Evolutionary conservation across 1,284 basidiomycete species (phyloP), one percentile per base, ranked within the genome.

Genomic region (Porogramme epimiltina): DNA sequence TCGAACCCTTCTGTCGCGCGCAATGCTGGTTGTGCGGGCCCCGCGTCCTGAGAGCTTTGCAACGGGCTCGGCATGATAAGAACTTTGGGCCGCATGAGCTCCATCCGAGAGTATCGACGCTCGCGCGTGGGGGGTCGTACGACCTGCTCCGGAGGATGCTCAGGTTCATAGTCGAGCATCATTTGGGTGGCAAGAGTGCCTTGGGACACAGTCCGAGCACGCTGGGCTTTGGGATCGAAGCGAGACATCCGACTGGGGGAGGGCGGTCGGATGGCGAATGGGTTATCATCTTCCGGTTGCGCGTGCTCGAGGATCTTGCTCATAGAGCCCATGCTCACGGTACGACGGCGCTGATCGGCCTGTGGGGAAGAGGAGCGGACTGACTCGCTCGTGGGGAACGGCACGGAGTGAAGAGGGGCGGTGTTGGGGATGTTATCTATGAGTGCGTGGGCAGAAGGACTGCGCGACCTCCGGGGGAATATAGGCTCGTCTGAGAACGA

Each of bases 61-160:
- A 92, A 70, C 3, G 90, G 89, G 61, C 88, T 91, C 13, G 89
- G 89, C 89, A 92, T 92, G 51, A 92, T 84, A 42, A 92, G 82
- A 23, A 93, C 77, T 66, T 92, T 93, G 1, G 89, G 89, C 25
- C 89, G 78, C 66, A 92, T 76, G 45, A 92, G 72, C 22, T 92
- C 90, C 51, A 87, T 61, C 15, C 85, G 86, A 6, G 89, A 89
- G 62, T 84, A 84, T 23, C 76, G 81, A 37, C 80, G 78, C 37
- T 84, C 79, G 47, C 74, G 74, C 37, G 47, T 47, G 1, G 66
- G 62, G 22, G 72, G 71, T 40, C 62, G 65, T 51, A 62, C 68
- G 50, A 63, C 65, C 40, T 64, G 67, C 44, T 72, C 49, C 33
- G 46, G 47, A 76, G 75, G 51, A 72, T 68, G 22, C 15, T 24